phyloP scores from a whole-genome alignment of 2,329 filamentous ascomycete genomes.

The Ophiostoma tasmaniense region DNA sequence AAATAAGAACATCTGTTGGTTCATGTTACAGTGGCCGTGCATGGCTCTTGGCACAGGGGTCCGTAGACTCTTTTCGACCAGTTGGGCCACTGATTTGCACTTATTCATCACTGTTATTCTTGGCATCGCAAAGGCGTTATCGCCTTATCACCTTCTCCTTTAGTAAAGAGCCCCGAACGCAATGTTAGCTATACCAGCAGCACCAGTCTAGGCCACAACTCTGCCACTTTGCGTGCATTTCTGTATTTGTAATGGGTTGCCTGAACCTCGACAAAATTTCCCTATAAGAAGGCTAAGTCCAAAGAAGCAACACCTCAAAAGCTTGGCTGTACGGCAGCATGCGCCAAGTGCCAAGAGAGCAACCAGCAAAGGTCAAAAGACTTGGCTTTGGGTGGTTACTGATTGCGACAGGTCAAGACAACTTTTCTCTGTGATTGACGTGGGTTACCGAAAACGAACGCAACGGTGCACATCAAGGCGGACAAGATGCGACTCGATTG shows the following conservation, averaged over 20 bases:
- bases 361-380: background rate
- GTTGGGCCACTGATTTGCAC: background rate
- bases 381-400: background rate
- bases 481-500: background rate
- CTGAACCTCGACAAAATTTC: background rate
- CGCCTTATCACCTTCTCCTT: conserved; percentile 3
- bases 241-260: background rate
- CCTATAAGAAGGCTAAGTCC: background rate
- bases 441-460: background rate
- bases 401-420: background rate
- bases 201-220: background rate
- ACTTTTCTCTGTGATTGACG: background rate
- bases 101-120: background rate
- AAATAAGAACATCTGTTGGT: background rate
- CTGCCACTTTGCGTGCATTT: background rate
- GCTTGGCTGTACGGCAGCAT: background rate
- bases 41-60: background rate
- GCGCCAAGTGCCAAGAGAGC: conserved; percentile 1
- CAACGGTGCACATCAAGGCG: background rate
- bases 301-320: conserved; percentile 7
- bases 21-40: background rate
- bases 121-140: background rate
- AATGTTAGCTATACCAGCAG: background rate
- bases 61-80: background rate
- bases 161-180: background rate